Percentiles rank a stretch among this genome's conserved stretches.
Conservation (phyloP, 306 rosid species). For the Senna tora region DNA sequence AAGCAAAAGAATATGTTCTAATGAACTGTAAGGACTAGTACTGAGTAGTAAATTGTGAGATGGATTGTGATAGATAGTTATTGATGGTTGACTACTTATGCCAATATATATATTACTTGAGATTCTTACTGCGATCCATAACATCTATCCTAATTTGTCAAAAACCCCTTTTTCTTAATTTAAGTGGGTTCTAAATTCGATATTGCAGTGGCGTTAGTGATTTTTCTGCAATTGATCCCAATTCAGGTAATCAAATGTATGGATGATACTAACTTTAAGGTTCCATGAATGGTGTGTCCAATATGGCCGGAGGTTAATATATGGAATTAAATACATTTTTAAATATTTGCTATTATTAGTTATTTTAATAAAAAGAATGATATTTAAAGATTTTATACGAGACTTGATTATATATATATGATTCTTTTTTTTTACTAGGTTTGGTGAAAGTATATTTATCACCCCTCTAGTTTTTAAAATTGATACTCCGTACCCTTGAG, state of each 20-base stretch:
- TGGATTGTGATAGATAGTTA: background rate
- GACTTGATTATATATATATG: too few species aligned
- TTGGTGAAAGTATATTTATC: too few species aligned
- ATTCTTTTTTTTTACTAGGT: too few species aligned
- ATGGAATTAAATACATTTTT: too few species aligned
- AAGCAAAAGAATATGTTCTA: conserved; percentile 12
- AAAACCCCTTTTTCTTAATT: conserved; percentile 30
- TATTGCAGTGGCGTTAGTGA: conserved; percentile 1
- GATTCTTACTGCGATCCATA: conserved; percentile 34
- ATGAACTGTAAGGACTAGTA: conserved; percentile 17
- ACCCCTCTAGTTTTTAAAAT: too few species aligned
- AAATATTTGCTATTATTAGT: too few species aligned
- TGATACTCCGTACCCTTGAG: too few species aligned
- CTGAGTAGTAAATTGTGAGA: background rate
- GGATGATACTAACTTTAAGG: background rate
- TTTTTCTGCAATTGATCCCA: background rate
- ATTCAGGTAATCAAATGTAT: background rate
- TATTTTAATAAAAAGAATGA: too few species aligned
- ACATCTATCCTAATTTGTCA: background rate
- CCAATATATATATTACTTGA: background rate
- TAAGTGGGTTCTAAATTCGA: conserved; percentile 37
- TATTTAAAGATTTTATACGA: too few species aligned
- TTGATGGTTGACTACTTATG: background rate
- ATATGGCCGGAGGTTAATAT: conserved; percentile 10
- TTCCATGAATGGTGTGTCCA: conserved; percentile 11